A percentile compares a stretch with the other conserved stretches of the same genome.
phyloP scores from a whole-genome alignment of 1,284 basidiomycete species.

The Microbotryum lychnidis-dioicae region DNA sequence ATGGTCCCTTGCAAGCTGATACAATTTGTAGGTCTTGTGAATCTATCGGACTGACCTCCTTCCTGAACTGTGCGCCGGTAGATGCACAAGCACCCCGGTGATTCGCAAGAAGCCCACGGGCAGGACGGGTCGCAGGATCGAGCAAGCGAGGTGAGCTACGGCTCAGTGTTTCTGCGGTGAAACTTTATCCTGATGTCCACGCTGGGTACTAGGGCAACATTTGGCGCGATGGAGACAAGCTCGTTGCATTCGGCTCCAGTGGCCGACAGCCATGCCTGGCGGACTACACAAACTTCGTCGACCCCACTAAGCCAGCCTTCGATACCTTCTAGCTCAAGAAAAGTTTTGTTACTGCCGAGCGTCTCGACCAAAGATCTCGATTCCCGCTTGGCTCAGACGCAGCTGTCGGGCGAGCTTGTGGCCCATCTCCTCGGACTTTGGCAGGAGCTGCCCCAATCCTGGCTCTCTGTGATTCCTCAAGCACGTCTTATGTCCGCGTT shows the following conservation, averaged over 20 bases:
- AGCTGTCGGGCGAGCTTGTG: slow-evolving; percentile 10
- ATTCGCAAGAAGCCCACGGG: slow-evolving; percentile 16
- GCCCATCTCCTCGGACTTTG: slow-evolving; percentile 22
- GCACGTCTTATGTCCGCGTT: slow-evolving; percentile 13
- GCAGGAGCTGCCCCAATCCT: slow-evolving; percentile 19
- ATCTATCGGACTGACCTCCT: not conserved
- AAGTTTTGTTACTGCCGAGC: not conserved
- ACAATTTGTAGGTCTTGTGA: not conserved
- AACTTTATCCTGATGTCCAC: no score
- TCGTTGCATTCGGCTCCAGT: slow-evolving; percentile 12
- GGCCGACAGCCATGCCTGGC: slow-evolving; percentile 16
- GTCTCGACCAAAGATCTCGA: not conserved
- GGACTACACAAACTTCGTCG: not conserved
- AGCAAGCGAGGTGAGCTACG: slow-evolving; percentile 14
- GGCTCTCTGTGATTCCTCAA: slow-evolving; percentile 20
- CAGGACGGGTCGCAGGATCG: slow-evolving; percentile 19
- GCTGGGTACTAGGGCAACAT: slow-evolving; percentile 7
- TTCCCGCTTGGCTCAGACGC: not conserved
- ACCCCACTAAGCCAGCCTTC: not conserved
- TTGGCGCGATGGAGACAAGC: slow-evolving; percentile 17
- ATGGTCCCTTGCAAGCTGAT: not conserved
- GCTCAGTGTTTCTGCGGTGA: not conserved
- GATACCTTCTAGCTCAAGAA: slow-evolving; percentile 3
- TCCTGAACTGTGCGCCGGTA: not conserved
- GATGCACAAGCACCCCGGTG: slow-evolving; percentile 18